phyloP scores from a whole-genome alignment of 1,284 basidiomycete genomes.

The Cerioporus squamosus region DNA sequence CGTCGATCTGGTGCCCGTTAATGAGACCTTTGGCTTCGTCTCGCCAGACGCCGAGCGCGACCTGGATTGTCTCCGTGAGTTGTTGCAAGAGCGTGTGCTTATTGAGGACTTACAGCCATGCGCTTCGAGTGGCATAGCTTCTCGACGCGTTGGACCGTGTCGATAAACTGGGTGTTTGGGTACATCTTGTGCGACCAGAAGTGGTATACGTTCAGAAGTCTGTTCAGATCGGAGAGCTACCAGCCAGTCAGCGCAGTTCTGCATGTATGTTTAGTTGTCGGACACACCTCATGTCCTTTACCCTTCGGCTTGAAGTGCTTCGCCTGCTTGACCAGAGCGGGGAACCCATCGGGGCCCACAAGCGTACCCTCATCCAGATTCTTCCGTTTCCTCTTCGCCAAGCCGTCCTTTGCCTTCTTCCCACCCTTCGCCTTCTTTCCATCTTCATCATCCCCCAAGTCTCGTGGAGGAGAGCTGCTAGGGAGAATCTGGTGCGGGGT shows the following conservation, averaged over 20 bases:
- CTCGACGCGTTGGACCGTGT: conserved; percentile 84
- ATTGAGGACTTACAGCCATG: conserved; percentile 70
- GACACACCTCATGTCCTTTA: conserved; percentile 85
- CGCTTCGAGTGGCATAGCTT: conserved; percentile 82
- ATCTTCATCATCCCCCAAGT: conserved; percentile 20
- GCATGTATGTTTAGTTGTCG: neutral
- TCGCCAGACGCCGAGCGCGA: conserved; percentile 72
- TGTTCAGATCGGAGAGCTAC: conserved; percentile 77
- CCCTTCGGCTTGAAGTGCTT: conserved; percentile 81
- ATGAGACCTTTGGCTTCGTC: conserved; percentile 68
- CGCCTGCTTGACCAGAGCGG: conserved; percentile 71
- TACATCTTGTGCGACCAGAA: conserved; percentile 93
- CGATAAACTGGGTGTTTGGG: conserved; percentile 83
- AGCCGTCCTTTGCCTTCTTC: conserved; percentile 35
- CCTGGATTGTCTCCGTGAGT: conserved; percentile 43
- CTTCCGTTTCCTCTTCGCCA: conserved; percentile 55
- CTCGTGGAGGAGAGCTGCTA: conserved; percentile 51
- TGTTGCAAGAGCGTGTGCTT: neutral
- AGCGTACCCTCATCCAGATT: conserved; percentile 78
- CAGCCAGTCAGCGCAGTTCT: neutral
- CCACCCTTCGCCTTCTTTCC: conserved; percentile 27
- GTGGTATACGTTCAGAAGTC: conserved; percentile 83
- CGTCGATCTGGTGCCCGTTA: conserved; percentile 32
- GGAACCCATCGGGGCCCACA: conserved; percentile 76
- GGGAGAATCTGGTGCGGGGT: conserved; percentile 50